phyloP scores from a whole-genome alignment of 2,329 filamentous ascomycete species.

The Periconia sp. region DNA sequence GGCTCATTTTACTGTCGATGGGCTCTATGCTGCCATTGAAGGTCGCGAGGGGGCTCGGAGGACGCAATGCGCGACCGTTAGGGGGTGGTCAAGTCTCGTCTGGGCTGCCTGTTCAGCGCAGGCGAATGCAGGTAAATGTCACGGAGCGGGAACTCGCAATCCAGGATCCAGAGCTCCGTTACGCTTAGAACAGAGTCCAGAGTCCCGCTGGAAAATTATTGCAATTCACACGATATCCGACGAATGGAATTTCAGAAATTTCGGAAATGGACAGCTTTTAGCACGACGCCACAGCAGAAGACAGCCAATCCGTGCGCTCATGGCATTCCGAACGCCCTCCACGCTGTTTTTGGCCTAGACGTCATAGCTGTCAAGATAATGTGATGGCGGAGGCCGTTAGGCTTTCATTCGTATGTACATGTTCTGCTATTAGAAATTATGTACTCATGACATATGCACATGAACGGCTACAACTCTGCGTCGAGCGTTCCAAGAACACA shows the following conservation, averaged over 20 bases:
- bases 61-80: constrained; percentile 35
- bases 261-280: constrained; percentile 3
- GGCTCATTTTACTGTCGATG: constrained; percentile 34
- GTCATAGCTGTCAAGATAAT: no score
- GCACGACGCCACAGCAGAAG: constrained; percentile 11
- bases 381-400: no score
- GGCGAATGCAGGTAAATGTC: constrained; percentile 10
- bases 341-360: no score
- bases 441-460: no score
- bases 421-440: no score
- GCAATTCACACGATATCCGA: background rate
- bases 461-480: no score
- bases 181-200: no score
- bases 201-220: background rate
- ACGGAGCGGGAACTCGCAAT: constrained; percentile 4
- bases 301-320: constrained; percentile 8
- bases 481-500: no score
- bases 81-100: constrained; percentile 29
- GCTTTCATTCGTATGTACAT: no score
- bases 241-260: background rate
- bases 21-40: constrained; percentile 35
- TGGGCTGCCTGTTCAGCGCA: constrained; percentile 20
- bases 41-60: constrained; percentile 29
- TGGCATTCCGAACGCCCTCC: no score
- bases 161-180: no score